Evolutionary conservation across 23 red algal genomes (phyloP), one percentile per base, ranked within the genome.

Genomic region (Gracilariopsis chorda): DNA sequence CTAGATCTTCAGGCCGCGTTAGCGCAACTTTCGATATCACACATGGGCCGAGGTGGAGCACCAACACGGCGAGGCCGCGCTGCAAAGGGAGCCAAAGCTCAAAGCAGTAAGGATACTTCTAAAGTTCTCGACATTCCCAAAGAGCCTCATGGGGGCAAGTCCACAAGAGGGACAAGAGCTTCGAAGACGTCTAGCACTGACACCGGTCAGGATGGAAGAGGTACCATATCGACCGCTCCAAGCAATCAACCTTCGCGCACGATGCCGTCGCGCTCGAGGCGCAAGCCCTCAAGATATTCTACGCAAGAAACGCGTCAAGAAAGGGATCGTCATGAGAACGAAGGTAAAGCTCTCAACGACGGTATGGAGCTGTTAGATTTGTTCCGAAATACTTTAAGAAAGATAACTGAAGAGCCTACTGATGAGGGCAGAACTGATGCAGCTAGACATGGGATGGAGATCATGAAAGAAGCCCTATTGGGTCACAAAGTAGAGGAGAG

Each of bases 1-100:
- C n/a, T n/a, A n/a, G n/a, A n/a, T n/a, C n/a, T n/a, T n/a, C n/a
- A n/a, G n/a, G n/a, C n/a, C n/a, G n/a, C n/a, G n/a, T n/a, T n/a
- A n/a, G n/a, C n/a, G n/a, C n/a, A n/a, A n/a, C n/a, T n/a, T n/a
- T n/a, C n/a, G n/a, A n/a, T n/a, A n/a, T n/a, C n/a, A n/a, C n/a
- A n/a, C n/a, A 73, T 73, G 67, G 67, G 67, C 47, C 67, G 67
- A 36, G 67, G 67, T 73, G 67, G 67, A 24, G 67, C 67, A 36
- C 30, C 67, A 23, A 42, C 67, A 7, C 67, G 67, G 2, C 67
- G 67, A 46, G 67, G 67, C n/a, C 67, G 67, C 39, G 67, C 67
- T 4, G 67, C 67, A 6, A 73, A 24, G 29, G 67, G 67, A 7
- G 67, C 67, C 10, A 73, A 73, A 17, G 28, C 39, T 1, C 67